These are phyloP conservation scores for Backusella sp. DNA, from an alignment of 192 early-diverging fungal species.

Conservation along the genomic window DNA sequence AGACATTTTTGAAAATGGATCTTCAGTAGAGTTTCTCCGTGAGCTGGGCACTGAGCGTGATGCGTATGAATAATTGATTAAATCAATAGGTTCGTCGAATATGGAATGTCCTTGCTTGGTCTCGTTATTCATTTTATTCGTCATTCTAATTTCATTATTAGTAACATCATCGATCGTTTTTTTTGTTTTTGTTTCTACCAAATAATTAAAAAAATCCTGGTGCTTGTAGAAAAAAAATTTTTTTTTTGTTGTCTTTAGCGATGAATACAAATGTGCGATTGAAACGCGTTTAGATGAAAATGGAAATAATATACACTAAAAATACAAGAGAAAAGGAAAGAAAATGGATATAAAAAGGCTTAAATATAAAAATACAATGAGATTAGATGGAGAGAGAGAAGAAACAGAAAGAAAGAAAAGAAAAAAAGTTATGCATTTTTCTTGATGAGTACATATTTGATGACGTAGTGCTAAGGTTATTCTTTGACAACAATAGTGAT, in stretches of 20 bases:
- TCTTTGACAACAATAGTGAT: too few species aligned
- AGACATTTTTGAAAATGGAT: conserved; percentile 24
- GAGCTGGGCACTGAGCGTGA: conserved; percentile 65
- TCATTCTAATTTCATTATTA: background rate
- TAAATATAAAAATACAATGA: background rate
- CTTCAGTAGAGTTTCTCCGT: conserved; percentile 70
- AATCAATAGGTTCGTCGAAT: conserved; percentile 11
- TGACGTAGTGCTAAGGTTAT: background rate
- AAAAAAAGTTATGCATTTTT: background rate
- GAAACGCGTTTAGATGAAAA: background rate
- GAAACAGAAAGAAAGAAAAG: background rate
- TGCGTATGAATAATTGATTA: background rate
- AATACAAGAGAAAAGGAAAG: background rate
- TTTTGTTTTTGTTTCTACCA: background rate
- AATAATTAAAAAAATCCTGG: background rate
- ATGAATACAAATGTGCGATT: background rate
- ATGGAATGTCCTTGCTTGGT: background rate
- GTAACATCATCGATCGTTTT: background rate
- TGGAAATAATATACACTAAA: background rate
- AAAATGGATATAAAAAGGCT: background rate
- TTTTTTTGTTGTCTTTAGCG: too few species aligned
- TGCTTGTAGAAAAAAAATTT: background rate
- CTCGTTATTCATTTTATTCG: background rate
- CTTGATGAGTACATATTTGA: background rate
- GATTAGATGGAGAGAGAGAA: background rate